phyloP scores from a whole-genome alignment of 2,329 filamentous ascomycete genomes.

The Phialophora chinensis region DNA sequence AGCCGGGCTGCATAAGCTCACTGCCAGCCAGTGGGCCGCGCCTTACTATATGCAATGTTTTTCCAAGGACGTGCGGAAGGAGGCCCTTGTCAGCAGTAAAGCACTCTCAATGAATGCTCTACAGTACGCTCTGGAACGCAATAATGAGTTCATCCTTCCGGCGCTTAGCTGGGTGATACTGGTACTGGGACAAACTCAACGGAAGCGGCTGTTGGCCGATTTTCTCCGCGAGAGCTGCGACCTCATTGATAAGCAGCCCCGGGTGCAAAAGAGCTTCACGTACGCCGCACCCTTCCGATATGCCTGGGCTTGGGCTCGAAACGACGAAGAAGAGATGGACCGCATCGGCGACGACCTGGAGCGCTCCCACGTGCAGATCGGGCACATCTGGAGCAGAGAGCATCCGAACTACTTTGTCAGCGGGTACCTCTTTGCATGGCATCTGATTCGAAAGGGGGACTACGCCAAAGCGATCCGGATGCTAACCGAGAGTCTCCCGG shows the following conservation, averaged over 20 bases:
- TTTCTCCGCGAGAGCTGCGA: constrained; percentile 26
- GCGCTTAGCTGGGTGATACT: constrained; percentile 27
- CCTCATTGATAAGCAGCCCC: constrained; percentile 19
- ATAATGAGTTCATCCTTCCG: constrained; percentile 31
- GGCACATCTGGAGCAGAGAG: constrained; percentile 21
- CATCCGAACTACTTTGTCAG: constrained; percentile 36
- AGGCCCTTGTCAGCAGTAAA: constrained; percentile 16
- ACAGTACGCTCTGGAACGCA: constrained; percentile 19
- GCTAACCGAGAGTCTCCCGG: constrained; percentile 21
- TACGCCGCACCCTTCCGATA: constrained; percentile 28
- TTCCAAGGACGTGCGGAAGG: not conserved
- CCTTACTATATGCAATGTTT: constrained; percentile 26
- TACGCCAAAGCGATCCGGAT: constrained; percentile 18
- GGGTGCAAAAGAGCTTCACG: constrained; percentile 11
- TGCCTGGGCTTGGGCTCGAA: constrained; percentile 20
- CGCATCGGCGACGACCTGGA: constrained; percentile 19
- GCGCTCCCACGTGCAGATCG: constrained; percentile 19
- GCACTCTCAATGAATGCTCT: constrained; percentile 22
- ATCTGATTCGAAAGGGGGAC: constrained; percentile 17
- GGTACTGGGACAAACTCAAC: constrained; percentile 25
- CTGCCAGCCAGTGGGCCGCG: constrained; percentile 22
- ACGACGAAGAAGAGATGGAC: constrained; percentile 14
- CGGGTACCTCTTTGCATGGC: constrained; percentile 32
- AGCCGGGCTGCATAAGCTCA: constrained; percentile 21
- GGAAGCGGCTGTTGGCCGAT: constrained; percentile 17